phyloP scores from a whole-genome alignment of 2,329 filamentous ascomycete species.

The Ophiocordyceps australis region DNA sequence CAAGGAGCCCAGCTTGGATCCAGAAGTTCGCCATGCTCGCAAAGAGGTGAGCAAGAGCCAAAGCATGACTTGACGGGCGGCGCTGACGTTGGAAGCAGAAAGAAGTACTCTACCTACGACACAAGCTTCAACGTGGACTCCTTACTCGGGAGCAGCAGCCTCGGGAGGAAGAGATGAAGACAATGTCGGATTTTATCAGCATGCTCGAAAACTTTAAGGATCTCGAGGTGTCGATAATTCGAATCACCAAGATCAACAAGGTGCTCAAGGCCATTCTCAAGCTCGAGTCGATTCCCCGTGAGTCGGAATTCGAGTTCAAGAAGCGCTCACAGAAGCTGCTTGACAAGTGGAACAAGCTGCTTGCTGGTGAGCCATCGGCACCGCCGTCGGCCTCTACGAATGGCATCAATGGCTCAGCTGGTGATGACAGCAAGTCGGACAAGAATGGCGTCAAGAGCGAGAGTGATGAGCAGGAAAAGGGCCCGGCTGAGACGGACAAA shows the following conservation, averaged over 20 bases:
- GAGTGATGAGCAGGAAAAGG: conserved; percentile 16
- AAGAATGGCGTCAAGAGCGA: conserved; percentile 20
- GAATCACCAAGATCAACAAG: conserved; percentile 93
- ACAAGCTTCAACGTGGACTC: conserved; percentile 89
- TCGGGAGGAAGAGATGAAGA: conserved; percentile 69
- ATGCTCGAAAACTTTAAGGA: conserved; percentile 68
- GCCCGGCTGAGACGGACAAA: conserved; percentile 6
- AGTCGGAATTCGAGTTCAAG: conserved; percentile 83
- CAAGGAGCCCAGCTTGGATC: conserved; percentile 38
- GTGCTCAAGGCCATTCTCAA: conserved; percentile 91
- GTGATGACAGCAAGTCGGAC: conserved; percentile 8
- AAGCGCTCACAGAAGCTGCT: conserved; percentile 61
- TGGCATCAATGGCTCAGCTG: conserved; percentile 25
- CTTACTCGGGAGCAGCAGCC: conserved; percentile 68
- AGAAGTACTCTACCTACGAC: conserved; percentile 80
- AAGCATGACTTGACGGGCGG: no score
- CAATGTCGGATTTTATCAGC: conserved; percentile 58
- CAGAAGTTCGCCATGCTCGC: conserved; percentile 37
- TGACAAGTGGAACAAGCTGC: conserved; percentile 74
- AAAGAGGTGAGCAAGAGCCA: no score
- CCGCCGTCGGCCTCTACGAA: conserved; percentile 21
- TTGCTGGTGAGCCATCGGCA: conserved; percentile 37
- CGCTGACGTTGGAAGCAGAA: conserved; percentile 30
- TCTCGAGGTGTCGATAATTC: conserved; percentile 77
- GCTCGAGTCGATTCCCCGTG: conserved; percentile 66